These are phyloP conservation scores for Lactifluus subvellereus DNA, from an alignment of 768 basidiomycete genomes.

Conservation along the genomic window DNA sequence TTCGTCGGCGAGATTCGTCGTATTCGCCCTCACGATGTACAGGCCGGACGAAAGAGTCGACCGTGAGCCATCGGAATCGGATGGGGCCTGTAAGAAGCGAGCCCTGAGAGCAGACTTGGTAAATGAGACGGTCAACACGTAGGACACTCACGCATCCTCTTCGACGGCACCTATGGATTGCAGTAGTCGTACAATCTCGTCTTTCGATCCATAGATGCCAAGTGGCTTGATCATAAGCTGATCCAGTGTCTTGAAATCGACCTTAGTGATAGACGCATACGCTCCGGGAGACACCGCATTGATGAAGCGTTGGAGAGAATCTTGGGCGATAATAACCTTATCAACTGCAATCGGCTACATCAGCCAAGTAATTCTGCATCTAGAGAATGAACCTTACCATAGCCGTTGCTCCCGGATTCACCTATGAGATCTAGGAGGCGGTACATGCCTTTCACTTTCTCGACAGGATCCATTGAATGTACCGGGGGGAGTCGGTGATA, in stretches of 20 bases:
- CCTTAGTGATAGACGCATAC: conserved; percentile 47
- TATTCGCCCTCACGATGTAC: conserved; percentile 35
- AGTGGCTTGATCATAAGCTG: conserved; percentile 41
- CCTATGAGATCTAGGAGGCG: conserved; percentile 48
- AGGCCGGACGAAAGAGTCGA: conserved; percentile 44
- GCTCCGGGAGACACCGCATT: conserved; percentile 46
- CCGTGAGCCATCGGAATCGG: conserved; percentile 16
- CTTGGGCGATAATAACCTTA: conserved; percentile 53
- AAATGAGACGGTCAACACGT: neutral
- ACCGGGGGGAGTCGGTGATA: neutral
- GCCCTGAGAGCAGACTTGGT: conserved; percentile 19
- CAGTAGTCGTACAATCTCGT: conserved; percentile 44
- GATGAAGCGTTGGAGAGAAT: conserved; percentile 43
- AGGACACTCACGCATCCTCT: conserved; percentile 35
- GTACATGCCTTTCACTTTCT: conserved; percentile 41
- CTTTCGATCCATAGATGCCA: conserved; percentile 53
- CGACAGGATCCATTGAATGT: neutral
- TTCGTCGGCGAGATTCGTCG: conserved; percentile 18
- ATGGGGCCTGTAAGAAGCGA: conserved; percentile 17
- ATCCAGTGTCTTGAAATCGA: conserved; percentile 52
- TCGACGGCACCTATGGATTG: conserved; percentile 34
- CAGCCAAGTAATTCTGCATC: neutral
- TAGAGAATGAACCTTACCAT: conserved; percentile 35
- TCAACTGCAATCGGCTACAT: conserved; percentile 38
- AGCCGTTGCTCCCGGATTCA: conserved; percentile 45